Percentiles rank a stretch among this genome's conserved stretches.
These are phyloP conservation scores for Saccharomyces hybrid DNA, from an alignment of 1,139 yeast genomes.

Conservation along the genomic window DNA sequence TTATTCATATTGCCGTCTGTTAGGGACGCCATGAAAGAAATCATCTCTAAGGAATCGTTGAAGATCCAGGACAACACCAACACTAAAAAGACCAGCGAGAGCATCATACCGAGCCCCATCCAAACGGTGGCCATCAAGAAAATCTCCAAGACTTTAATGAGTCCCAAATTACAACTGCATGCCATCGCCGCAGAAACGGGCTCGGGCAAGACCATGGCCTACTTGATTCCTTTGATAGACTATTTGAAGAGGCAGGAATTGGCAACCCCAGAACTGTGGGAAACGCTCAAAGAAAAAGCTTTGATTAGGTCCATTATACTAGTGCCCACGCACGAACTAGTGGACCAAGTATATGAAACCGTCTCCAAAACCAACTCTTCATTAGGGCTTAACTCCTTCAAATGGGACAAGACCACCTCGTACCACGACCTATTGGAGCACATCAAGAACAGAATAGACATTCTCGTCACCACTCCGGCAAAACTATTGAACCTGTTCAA, in stretches of 20 bases:
- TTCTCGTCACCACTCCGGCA: conserved; percentile 78
- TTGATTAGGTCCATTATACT: conserved; percentile 62
- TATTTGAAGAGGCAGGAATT: conserved; percentile 52
- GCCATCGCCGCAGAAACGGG: conserved; percentile 95
- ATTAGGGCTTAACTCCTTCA: conserved; percentile 42
- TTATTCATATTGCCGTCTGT: conserved; percentile 62
- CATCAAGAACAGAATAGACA: conserved; percentile 53
- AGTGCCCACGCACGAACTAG: conserved; percentile 84
- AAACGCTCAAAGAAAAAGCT: conserved; percentile 33
- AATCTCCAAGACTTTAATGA: conserved; percentile 35
- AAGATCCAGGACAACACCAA: conserved; percentile 10
- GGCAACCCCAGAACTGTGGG: conserved; percentile 33
- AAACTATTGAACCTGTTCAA: conserved; percentile 44
- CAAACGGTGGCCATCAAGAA: conserved; percentile 52
- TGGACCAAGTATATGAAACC: conserved; percentile 63
- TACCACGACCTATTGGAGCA: conserved; percentile 45
- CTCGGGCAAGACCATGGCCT: conserved; percentile 92
- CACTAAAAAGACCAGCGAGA: conserved; percentile 14
- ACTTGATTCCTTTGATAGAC: conserved; percentile 66
- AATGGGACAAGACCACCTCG: conserved; percentile 50
- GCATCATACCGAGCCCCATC: conserved; percentile 51
- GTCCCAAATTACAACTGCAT: conserved; percentile 49
- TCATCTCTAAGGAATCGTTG: conserved; percentile 42
- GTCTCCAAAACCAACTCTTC: conserved; percentile 38
- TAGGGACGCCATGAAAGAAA: conserved; percentile 53